Conservation (phyloP, 176 grass and related monocot genomes). For the Oryza coarctata region DNA sequence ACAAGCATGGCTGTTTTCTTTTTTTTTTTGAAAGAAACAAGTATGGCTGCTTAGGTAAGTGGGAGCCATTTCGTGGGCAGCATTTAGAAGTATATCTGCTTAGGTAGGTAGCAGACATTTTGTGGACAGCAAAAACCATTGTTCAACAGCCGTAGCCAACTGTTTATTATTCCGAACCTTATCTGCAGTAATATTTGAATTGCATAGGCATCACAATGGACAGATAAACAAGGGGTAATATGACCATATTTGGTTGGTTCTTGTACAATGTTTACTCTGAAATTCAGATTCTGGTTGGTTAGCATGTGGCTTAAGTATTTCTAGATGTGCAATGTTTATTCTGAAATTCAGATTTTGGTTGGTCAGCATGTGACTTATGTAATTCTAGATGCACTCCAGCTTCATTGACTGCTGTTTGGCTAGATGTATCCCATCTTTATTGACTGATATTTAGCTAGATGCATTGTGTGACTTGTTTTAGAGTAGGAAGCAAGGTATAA, state of each 20-base stretch:
- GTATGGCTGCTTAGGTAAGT: constrained; percentile 21
- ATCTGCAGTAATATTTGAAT: not conserved
- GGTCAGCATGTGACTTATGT: too few species aligned
- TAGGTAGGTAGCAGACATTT: not conserved
- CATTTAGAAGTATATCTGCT: not conserved
- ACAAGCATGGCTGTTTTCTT: constrained; percentile 16
- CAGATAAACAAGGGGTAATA: not conserved
- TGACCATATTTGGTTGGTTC: not conserved
- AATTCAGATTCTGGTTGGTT: not conserved
- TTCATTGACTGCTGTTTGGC: too few species aligned
- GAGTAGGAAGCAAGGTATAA: not conserved
- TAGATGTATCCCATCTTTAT: not conserved
- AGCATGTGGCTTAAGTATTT: not conserved
- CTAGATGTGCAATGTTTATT: too few species aligned
- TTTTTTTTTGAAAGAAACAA: too few species aligned
- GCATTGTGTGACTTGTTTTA: not conserved
- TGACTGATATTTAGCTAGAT: not conserved
- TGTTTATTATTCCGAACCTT: constrained; percentile 10
- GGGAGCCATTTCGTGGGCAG: not conserved
- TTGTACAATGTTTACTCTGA: not conserved
- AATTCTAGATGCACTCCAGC: too few species aligned
- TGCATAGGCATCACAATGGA: not conserved
- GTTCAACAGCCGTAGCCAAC: not conserved
- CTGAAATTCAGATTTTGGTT: too few species aligned
- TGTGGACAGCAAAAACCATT: not conserved